A percentile compares a stretch with the other conserved stretches of the same genome.
Conservation (phyloP, 2,329 filamentous ascomycete species). For the Penicillium nordicum region DNA sequence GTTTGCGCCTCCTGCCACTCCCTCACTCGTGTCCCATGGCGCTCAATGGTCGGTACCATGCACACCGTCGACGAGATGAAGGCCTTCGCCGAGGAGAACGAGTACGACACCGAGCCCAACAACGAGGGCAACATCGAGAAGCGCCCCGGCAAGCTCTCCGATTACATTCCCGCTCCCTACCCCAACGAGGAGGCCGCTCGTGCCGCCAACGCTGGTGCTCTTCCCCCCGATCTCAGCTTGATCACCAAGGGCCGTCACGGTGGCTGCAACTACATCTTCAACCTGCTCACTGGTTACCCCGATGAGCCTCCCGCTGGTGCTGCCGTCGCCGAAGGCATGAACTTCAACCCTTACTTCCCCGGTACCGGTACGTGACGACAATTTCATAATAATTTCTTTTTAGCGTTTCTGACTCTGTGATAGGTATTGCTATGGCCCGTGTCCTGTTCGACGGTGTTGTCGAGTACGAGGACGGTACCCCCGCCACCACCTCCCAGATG, state of each 20-base stretch:
- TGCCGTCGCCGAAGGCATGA: slow-evolving; percentile 79
- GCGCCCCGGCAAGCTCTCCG: slow-evolving; percentile 95
- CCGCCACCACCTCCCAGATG: slow-evolving; percentile 96
- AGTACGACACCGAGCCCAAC: slow-evolving; percentile 98
- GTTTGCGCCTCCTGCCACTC: slow-evolving; percentile 98
- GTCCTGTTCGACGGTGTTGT: slow-evolving; percentile 96
- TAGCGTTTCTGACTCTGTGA: slow-evolving; percentile 13
- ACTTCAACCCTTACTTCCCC: slow-evolving; percentile 99
- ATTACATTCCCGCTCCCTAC: slow-evolving; percentile 93
- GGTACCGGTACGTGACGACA: slow-evolving; percentile 65
- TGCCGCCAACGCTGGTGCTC: slow-evolving; percentile 95
- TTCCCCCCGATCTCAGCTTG: slow-evolving; percentile 94
- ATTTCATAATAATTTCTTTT: neutral
- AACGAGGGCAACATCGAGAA: slow-evolving; percentile 98
- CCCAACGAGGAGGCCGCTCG: slow-evolving; percentile 99
- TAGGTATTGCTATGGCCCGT: slow-evolving; percentile 91
- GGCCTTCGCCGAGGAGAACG: slow-evolving; percentile 93
- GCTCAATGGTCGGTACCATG: slow-evolving; percentile 81
- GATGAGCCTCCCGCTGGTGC: slow-evolving; percentile 92
- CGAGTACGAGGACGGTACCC: slow-evolving; percentile 95
- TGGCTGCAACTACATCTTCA: slow-evolving; percentile 98
- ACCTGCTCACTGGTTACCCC: slow-evolving; percentile 91
- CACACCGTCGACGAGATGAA: slow-evolving; percentile 98
- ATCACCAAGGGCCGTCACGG: slow-evolving; percentile 98
- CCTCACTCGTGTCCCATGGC: slow-evolving; percentile 89